Percentiles rank a stretch among this genome's conserved stretches.
These are phyloP conservation scores for Sphagnum fallax DNA, from an alignment of 228 moss, liverwort and hornwort genomes.

Conservation along the genomic window DNA sequence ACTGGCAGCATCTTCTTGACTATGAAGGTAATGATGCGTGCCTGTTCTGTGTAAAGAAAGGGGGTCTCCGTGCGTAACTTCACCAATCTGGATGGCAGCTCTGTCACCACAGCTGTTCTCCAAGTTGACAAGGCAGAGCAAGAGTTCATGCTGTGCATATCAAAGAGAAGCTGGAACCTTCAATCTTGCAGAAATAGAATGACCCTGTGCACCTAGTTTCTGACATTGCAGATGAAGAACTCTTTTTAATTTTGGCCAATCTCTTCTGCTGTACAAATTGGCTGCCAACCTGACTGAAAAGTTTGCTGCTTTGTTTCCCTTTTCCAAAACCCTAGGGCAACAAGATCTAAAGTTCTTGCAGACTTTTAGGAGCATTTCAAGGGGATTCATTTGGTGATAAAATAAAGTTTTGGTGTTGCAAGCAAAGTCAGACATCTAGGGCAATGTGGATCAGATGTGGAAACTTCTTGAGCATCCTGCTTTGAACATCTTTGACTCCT, in stretches of 20 bases:
- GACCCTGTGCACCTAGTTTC: constrained; percentile 74
- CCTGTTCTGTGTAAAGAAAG: constrained; percentile 51
- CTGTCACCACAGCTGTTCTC: constrained; percentile 64
- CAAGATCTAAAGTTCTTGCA: constrained; percentile 46
- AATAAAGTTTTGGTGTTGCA: constrained; percentile 89
- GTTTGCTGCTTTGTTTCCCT: constrained; percentile 61
- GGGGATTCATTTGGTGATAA: constrained; percentile 60
- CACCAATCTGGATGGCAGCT: constrained; percentile 46
- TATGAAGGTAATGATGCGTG: constrained; percentile 53
- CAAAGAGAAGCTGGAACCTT: constrained; percentile 55
- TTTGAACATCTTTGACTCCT: constrained; percentile 70
- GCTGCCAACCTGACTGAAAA: constrained; percentile 82
- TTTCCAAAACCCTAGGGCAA: constrained; percentile 61
- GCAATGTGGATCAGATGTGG: constrained; percentile 61
- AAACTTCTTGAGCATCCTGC: constrained; percentile 69
- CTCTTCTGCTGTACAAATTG: constrained; percentile 62
- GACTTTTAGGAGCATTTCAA: constrained; percentile 78
- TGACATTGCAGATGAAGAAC: constrained; percentile 64
- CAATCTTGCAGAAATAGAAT: constrained; percentile 73
- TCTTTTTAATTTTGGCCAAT: constrained; percentile 71
- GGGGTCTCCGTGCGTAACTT: constrained; percentile 46
- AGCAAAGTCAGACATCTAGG: constrained; percentile 69
- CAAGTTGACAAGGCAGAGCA: constrained; percentile 65
- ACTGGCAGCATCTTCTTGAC: constrained; percentile 55
- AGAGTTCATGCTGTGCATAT: constrained; percentile 67